Evolutionary conservation across 306 rosid genomes (phyloP), one percentile per base, ranked within the genome.

Genomic region (Argentina anserina): DNA sequence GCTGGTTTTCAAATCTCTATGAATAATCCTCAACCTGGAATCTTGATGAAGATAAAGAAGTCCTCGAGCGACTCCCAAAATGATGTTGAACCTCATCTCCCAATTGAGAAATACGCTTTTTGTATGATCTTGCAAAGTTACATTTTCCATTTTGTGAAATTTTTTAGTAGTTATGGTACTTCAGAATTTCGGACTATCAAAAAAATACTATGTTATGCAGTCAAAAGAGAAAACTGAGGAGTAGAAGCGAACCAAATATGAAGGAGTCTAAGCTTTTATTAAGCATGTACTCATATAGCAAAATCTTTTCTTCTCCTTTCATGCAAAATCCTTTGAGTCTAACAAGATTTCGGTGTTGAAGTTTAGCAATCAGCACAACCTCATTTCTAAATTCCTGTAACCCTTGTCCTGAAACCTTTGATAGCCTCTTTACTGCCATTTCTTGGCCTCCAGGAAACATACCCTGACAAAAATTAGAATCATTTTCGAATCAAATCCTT

Each of bases 31-130:
- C 74, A 90, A 41, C 23, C 94, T 88, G 1, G 92, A 91, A 80
- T 91, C 94, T 81, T 90, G 90, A 5, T 88, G 94, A 15, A 90
- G 89, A 63, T 90, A 90, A 39, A 90, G 87, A 17, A 90, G 90
- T 25, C 96, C 94, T 20, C 92, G 83, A 65, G 88, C 88, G 3
- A 88, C 84, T 26, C 97, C 92, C 69, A 88, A 7, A 37, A 90
- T 84, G 75, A 90, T 85, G 50, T 78, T 83, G 79, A 76, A 84
- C 58, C 92, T 88, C 79, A 75, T 70, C 65, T 86, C 74, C 96
- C 90, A 90, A 34, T 84, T 81, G 56, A 90, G 45, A 28, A 75
- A 15, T 25, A 21, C 55, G 14, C 81, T 70, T 43, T 56, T 60
- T 81, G 80, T 81, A 55, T 55, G 65, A 58, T 86, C 92, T 90